Evolutionary conservation across 1,139 yeast genomes (phyloP).

Genomic region (Yamadazyma songkhlaensis): DNA sequence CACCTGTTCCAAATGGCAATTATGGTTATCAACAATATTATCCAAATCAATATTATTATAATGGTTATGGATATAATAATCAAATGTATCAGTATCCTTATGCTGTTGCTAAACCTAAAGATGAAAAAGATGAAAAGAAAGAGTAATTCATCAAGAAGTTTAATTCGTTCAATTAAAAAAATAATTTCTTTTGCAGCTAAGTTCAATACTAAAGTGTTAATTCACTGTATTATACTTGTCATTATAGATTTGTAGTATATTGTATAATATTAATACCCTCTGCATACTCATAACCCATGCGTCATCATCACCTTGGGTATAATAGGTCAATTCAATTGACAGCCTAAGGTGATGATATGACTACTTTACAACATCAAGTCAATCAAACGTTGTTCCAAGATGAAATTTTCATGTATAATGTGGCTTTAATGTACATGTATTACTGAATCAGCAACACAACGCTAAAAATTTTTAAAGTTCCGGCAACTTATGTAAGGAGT

Average conservation of each 20-base stretch:
- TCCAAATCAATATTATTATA: slow-evolving; percentile 19
- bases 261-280: slow-evolving; percentile 1
- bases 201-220: too few relatives aligned
- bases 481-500: too few relatives aligned
- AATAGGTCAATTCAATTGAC: too few relatives aligned
- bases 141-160: neutral
- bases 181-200: neutral
- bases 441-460: too few relatives aligned
- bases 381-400: too few relatives aligned
- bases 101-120: slow-evolving; percentile 10
- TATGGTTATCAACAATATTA: slow-evolving; percentile 20
- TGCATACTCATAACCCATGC: neutral
- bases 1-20: neutral
- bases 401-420: too few relatives aligned
- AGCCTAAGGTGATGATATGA: too few relatives aligned
- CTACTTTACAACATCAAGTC: too few relatives aligned
- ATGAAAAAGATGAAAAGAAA: slow-evolving; percentile 8
- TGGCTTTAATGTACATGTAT: too few relatives aligned
- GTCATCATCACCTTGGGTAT: too few relatives aligned
- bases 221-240: slow-evolving; percentile 1
- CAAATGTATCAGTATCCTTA: slow-evolving; percentile 21
- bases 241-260: slow-evolving; percentile 4
- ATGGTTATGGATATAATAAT: slow-evolving; percentile 19
- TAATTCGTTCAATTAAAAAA: neutral
- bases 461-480: too few relatives aligned